Evolutionary conservation across 169 alveolate species (phyloP), one percentile per base, ranked within the genome.

Genomic region (Pseudocohnilembus persalinus): DNA sequence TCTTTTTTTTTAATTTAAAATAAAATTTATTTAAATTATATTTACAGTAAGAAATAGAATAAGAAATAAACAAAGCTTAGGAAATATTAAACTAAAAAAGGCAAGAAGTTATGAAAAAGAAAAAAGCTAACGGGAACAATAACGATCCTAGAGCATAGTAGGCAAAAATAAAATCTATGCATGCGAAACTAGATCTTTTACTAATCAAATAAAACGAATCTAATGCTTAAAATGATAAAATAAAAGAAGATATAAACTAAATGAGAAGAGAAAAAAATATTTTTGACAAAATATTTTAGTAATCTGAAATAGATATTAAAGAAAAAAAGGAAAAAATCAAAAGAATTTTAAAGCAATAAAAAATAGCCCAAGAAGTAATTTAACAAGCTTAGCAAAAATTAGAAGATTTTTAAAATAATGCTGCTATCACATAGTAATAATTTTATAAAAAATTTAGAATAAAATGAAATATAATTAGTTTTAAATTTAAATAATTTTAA

Each of bases 191-290:
- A 64, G 84, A 79, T 79, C 63, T 34, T 27, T 49, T 79, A 49
- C 35, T 49, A 31, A 79, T 49, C 31, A 79, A 49, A 29, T 79
- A 79, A n/a, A 79, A 79, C 16, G 84, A 79, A 64, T 63, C 74
- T 0, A 20, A 29, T 1, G 76, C 74, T 1, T 49, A 20, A 0
- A 79, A 79, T 63, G 76, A 79, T 28, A n/a, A 64, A 16, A 29
- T 79, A 79, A 79, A 79, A 64, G 84, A 79, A 6, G 30, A 49
- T 1, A 79, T 79, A 63, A 79, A 79, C 31, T 30, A 79, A 34
- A 28, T 79, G 29, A 79, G 84, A 64, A 79, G 84, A 49, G 84
- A 79, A 63, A 79, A 79, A 31, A 79, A 79, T 29, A 79, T 79
- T 29, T 79, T 79, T 63, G 76, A 79, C 63, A 79, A 79, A 11